Percentiles rank a stretch among this genome's conserved stretches.
Conservation (phyloP, 352 stramenopile species). For the Blastocystis sp. region DNA sequence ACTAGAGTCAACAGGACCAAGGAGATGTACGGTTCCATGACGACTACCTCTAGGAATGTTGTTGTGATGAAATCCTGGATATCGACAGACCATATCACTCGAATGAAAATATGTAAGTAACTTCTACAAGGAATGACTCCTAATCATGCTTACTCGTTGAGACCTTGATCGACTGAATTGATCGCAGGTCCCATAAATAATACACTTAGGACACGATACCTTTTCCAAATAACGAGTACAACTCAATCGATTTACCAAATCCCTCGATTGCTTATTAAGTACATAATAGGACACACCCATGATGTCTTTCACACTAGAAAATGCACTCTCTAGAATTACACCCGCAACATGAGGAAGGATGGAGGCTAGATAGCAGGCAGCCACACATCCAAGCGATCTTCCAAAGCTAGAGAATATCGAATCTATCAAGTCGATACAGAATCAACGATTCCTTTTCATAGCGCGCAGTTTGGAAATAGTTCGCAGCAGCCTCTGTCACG, state of each 20-base stretch:
- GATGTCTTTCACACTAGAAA: background rate
- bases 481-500: background rate
- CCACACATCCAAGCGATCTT: conserved; percentile 32
- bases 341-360: background rate
- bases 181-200: conserved; percentile 18
- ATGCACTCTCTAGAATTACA: conserved; percentile 17
- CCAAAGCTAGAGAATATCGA: background rate
- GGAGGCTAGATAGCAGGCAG: background rate
- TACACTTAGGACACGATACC: background rate
- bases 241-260: background rate
- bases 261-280: background rate
- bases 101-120: background rate
- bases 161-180: background rate
- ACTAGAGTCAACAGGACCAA: background rate
- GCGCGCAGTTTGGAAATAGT: conserved; percentile 14
- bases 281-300: background rate
- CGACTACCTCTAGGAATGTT: conserved; percentile 29
- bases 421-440: background rate
- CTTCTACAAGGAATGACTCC: background rate
- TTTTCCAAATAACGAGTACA: background rate
- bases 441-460: background rate
- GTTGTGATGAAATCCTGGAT: conserved; percentile 13
- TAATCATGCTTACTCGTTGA: background rate
- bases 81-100: background rate
- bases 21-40: background rate